Conservation (phyloP, 2,329 filamentous ascomycete species). For the Corynespora cassiicola region DNA sequence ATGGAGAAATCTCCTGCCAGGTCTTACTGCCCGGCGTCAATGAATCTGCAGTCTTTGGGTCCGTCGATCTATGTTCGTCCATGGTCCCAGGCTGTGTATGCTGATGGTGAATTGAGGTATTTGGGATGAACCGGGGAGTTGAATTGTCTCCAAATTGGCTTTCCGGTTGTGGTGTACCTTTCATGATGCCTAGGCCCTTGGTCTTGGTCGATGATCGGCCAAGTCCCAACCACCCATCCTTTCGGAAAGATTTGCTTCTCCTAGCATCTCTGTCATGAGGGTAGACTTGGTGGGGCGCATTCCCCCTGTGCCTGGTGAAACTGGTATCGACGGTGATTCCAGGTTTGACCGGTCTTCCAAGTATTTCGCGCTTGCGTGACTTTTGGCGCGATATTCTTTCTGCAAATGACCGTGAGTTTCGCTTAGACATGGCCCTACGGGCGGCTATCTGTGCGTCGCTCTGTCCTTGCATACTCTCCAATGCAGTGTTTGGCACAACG, state of each 20-base stretch:
- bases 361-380: constrained; percentile 66
- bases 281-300: constrained; percentile 55
- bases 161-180: constrained; percentile 40
- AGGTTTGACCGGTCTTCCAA: constrained; percentile 63
- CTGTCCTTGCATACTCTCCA: constrained; percentile 25
- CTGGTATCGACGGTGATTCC: constrained; percentile 75
- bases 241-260: constrained; percentile 26
- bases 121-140: neutral
- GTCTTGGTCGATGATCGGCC: constrained; percentile 32
- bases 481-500: constrained; percentile 19
- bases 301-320: constrained; percentile 58
- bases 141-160: constrained; percentile 5
- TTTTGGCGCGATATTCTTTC: constrained; percentile 52
- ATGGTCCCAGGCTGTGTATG: constrained; percentile 17
- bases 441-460: constrained; percentile 34
- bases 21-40: constrained; percentile 35
- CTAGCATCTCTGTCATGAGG: constrained; percentile 38
- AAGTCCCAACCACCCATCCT: constrained; percentile 38
- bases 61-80: constrained; percentile 12
- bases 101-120: constrained; percentile 9
- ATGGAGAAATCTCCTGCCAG: constrained; percentile 66
- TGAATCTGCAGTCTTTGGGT: constrained; percentile 36
- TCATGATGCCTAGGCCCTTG: constrained; percentile 43
- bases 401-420: constrained; percentile 39
- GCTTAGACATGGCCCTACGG: constrained; percentile 35